Evolutionary conservation across 371 early-diverging fungal genomes (phyloP).

Genomic region (Catenaria anguillulae): DNA sequence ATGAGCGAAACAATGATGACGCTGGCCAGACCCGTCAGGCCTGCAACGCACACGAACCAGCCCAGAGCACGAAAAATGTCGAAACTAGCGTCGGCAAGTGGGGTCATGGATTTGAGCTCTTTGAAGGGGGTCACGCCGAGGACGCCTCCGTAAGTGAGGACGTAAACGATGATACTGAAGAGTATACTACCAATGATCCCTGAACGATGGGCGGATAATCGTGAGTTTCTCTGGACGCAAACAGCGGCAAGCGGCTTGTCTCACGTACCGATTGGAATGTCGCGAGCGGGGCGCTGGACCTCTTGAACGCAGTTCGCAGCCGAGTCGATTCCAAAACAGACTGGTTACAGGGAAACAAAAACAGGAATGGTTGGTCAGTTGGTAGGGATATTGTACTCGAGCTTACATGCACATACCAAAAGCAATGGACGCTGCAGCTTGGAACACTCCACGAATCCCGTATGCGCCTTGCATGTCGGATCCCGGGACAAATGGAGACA

Average conservation of each 20-base stretch:
- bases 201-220: no score
- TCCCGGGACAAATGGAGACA: slow-evolving; percentile 6
- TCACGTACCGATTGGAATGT: slow-evolving; percentile 7
- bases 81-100: slow-evolving; percentile 1
- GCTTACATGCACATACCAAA: neutral
- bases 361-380: no score
- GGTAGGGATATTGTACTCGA: no score
- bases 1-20: neutral
- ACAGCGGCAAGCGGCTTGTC: no score
- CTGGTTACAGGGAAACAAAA: no score
- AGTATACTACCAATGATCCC: slow-evolving; percentile 2
- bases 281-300: neutral
- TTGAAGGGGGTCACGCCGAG: neutral
- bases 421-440: neutral
- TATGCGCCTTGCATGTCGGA: neutral
- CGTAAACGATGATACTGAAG: slow-evolving; percentile 5
- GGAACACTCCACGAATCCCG: slow-evolving; percentile 4
- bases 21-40: neutral
- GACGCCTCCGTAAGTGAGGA: neutral
- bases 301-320: slow-evolving; percentile 5
- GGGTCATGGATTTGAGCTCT: neutral
- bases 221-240: no score
- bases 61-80: neutral
- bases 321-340: slow-evolving; percentile 7
- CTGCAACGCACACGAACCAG: neutral